Evolutionary conservation across 257 asterid species (phyloP), one percentile per base, ranked within the genome.

Genomic region (Craterostigma plantagineum): DNA sequence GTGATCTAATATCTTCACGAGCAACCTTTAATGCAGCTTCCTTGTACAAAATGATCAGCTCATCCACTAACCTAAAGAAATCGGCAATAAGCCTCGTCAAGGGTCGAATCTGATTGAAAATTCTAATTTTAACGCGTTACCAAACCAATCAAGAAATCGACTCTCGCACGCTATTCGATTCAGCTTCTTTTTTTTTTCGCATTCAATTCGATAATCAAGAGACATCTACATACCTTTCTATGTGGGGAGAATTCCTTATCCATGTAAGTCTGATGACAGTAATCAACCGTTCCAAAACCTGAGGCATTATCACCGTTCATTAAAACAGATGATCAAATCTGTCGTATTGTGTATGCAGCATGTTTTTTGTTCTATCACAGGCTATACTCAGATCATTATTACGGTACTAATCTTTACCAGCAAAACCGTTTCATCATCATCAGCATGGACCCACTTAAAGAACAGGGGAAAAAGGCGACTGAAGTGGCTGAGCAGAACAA

Each of bases 401-500:
- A 12, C 37, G n/a, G n/a, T n/a, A n/a, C n/a, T 57, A 1, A 30
- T 48, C 43, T 71, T 58, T 56, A 87, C 98, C 82, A 87, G 71
- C 56, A 72, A 41, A 58, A 87, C 76, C 7, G 98, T 87, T 42
- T 57, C 76, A 57, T 87, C 93, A 55, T 82, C 98, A 54, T 87
- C 93, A 34, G 74, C 79, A 61, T 87, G 95, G 77, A 87, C 68
- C 95, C 95, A 87, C 55, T 63, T 66, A 44, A 76, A 82, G 86
- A 82, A 76, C 41, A 87, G 93, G 4, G 92, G 95, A 56, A 87
- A 87, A 52, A 87, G 61, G 5, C 76, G 69, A 59, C 93, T 70
- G 60, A 74, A 87, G 69, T 87, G 95, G 50, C 91, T 78, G 50
- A 82, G 61, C 38, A 87, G 63, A 23, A 73, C 7, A 33, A 87